Evolutionary conservation across 176 grass and related monocot genomes (phyloP).

Genomic region (Zoysia japonica): DNA sequence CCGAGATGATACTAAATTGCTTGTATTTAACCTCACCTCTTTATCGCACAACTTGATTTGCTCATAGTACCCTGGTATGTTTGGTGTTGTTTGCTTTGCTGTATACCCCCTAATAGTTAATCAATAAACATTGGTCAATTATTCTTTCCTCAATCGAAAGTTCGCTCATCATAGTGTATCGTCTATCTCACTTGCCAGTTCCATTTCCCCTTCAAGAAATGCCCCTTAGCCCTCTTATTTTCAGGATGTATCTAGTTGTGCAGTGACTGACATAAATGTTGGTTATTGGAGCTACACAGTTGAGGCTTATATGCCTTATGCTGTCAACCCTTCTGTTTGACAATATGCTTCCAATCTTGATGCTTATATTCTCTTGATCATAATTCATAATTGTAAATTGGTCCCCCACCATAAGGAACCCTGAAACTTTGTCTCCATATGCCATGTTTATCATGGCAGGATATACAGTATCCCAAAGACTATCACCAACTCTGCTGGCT

Average conservation of each 20-base stretch:
- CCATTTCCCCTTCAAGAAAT: not conserved
- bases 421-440: not conserved
- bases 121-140: not conserved
- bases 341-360: not conserved
- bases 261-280: not conserved
- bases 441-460: not conserved
- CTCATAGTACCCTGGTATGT: constrained; percentile 23
- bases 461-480: not conserved
- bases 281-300: not conserved
- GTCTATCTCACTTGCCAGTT: not conserved
- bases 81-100: not conserved
- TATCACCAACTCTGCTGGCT: constrained; percentile 2
- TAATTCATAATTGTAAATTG: not conserved
- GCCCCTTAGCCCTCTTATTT: not conserved
- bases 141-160: not conserved
- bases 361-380: not conserved
- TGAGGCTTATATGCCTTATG: no score
- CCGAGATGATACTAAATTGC: constrained; percentile 5
- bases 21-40: not conserved
- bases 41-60: constrained; percentile 19
- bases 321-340: not conserved
- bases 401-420: not conserved
- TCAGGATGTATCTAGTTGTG: not conserved
- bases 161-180: not conserved
- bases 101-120: not conserved